These are phyloP conservation scores for Hyaloscypha bicolor DNA, from an alignment of 495 filamentous ascomycete species.

Conservation along the genomic window DNA sequence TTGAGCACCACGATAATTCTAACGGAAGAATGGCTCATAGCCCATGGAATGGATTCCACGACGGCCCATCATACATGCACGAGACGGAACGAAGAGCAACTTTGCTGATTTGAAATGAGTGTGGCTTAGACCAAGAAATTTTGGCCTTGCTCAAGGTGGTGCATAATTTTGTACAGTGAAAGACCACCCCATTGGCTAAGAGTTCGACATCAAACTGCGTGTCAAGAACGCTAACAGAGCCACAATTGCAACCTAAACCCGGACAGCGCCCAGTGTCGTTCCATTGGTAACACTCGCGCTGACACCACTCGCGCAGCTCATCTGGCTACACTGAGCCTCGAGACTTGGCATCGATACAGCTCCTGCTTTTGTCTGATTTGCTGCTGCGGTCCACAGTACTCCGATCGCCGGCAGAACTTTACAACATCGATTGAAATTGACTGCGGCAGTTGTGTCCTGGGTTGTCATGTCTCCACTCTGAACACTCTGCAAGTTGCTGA, in stretches of 20 bases:
- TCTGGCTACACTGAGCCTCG: constrained; percentile 36
- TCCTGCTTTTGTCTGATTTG: constrained; percentile 26
- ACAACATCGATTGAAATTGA: constrained; percentile 21
- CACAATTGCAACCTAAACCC: background rate
- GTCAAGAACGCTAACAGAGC: background rate
- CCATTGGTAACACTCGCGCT: constrained; percentile 30
- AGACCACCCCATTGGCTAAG: background rate
- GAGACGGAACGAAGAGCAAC: background rate
- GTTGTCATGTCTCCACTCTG: constrained; percentile 17
- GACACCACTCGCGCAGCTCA: constrained; percentile 34
- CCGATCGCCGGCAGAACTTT: constrained; percentile 15
- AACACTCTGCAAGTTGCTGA: constrained; percentile 18
- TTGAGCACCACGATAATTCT: background rate
- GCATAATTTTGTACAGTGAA: constrained; percentile 7
- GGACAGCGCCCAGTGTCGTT: constrained; percentile 10
- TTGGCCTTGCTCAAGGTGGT: background rate
- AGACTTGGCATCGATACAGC: constrained; percentile 37
- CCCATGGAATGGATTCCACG: background rate
- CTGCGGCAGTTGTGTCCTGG: constrained; percentile 12
- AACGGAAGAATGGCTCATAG: background rate
- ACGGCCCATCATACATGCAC: background rate
- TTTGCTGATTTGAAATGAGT: constrained; percentile 3
- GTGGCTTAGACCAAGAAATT: constrained; percentile 1
- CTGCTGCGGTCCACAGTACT: background rate
- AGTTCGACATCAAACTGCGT: background rate